Percentiles rank a stretch among this genome's conserved stretches.
Evolutionary conservation across 495 filamentous ascomycete species (phyloP).

Genomic region (Trichoderma asperelloides): DNA sequence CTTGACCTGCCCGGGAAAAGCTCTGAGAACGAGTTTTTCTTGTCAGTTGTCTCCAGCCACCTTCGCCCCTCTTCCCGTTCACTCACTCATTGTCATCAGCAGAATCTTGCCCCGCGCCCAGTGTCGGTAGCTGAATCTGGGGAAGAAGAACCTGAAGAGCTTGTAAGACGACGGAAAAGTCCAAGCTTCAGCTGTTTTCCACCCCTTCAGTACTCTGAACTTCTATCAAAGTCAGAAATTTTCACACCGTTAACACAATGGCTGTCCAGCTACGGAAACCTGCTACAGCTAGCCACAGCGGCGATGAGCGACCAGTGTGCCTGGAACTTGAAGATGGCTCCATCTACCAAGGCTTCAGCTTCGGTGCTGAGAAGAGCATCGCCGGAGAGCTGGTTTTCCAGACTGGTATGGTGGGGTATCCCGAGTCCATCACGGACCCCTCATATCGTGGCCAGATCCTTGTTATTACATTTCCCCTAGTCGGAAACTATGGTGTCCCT

Average conservation of each 20-base stretch:
- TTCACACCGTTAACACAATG: constrained; percentile 22
- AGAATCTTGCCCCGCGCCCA: not conserved
- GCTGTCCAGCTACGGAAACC: constrained; percentile 42
- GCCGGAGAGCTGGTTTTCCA: constrained; percentile 98
- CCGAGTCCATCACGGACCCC: constrained; percentile 87
- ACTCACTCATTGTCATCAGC: not conserved
- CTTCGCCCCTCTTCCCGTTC: not conserved
- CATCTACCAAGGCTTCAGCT: constrained; percentile 86
- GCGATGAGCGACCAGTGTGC: constrained; percentile 53
- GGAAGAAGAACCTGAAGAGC: not conserved
- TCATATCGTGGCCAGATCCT: constrained; percentile 90
- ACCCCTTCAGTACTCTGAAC: not conserved
- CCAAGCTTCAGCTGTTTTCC: not conserved
- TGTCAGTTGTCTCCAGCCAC: not conserved
- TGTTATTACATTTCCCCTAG: constrained; percentile 81
- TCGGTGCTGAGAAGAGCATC: constrained; percentile 84
- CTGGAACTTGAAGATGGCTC: constrained; percentile 88
- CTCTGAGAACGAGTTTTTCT: constrained; percentile 7
- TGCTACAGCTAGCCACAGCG: constrained; percentile 41
- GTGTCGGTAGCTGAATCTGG: not conserved
- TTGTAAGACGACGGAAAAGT: not conserved
- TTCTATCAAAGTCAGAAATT: not conserved
- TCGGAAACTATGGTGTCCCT: constrained; percentile 93
- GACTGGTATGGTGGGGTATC: constrained; percentile 98
- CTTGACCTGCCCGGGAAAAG: constrained; percentile 2